A percentile compares a stretch with the other conserved stretches of the same genome.
Conservation (phyloP, 164 flowering plant genomes). For the Sedum album region DNA sequence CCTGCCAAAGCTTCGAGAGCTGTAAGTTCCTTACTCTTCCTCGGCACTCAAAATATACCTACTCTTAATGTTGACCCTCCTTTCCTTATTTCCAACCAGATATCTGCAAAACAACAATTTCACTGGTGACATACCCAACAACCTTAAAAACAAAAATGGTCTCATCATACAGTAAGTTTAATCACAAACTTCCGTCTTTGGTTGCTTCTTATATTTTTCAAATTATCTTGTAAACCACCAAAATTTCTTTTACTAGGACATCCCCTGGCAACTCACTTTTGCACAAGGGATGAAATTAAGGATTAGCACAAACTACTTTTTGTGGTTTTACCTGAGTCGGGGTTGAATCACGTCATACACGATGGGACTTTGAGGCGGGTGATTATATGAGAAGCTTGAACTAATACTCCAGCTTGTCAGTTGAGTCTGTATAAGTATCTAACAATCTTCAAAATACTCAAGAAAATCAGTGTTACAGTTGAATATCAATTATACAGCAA, state of each 20-base stretch:
- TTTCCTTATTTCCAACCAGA: slow-evolving; percentile 26
- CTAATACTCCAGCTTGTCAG: not conserved
- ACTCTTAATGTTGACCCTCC: not conserved
- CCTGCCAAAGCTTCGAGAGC: slow-evolving; percentile 38
- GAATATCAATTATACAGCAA: not conserved
- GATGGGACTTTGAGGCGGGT: slow-evolving; percentile 3
- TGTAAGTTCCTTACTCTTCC: slow-evolving; percentile 32
- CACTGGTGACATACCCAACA: slow-evolving; percentile 29
- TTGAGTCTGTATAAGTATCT: not conserved
- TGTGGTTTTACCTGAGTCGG: not conserved
- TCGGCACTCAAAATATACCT: not conserved
- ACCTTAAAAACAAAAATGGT: slow-evolving; percentile 23
- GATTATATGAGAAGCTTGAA: not conserved
- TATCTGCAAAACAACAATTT: slow-evolving; percentile 66
- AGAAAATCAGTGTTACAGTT: not conserved
- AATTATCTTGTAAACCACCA: not conserved
- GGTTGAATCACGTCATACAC: not conserved
- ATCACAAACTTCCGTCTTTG: not conserved
- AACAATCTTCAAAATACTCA: not conserved
- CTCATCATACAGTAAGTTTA: slow-evolving; percentile 34
- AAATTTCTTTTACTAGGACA: not conserved
- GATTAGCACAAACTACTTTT: not conserved
- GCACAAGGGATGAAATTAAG: not conserved
- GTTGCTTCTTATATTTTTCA: not conserved
- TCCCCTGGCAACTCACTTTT: slow-evolving; percentile 3